A percentile compares a stretch with the other conserved stretches of the same genome.
Conservation (phyloP, 108 stramenopile genomes). For the Fistulifera pelliculosa region DNA sequence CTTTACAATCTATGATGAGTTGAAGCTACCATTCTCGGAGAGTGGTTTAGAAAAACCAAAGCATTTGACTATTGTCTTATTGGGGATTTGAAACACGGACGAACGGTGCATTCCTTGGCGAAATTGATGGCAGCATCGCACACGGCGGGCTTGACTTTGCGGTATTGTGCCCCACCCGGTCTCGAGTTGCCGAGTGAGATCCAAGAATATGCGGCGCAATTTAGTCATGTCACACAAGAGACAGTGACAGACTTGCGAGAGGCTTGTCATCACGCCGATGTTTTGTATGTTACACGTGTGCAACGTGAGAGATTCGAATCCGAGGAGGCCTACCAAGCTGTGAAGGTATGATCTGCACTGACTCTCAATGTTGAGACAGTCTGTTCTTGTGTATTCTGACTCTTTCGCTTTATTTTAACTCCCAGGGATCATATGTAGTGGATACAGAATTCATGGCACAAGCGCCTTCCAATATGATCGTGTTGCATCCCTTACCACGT, state of each 20-base stretch:
- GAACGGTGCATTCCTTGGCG: conserved; percentile 94
- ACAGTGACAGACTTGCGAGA: conserved; percentile 33
- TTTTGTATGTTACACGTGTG: conserved; percentile 93
- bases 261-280: conserved; percentile 67
- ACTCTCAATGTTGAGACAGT: background rate
- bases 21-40: conserved; percentile 17
- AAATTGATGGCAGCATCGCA: conserved; percentile 67
- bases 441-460: conserved; percentile 57
- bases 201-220: conserved; percentile 46
- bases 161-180: conserved; percentile 78
- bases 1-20: conserved; percentile 86
- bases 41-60: conserved; percentile 21
- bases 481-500: conserved; percentile 86
- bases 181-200: conserved; percentile 84
- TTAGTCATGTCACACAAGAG: conserved; percentile 47
- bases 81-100: conserved; percentile 93
- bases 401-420: too few species aligned
- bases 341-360: conserved; percentile 38
- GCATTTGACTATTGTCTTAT: conserved; percentile 50
- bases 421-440: conserved; percentile 78
- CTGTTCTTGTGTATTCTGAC: background rate
- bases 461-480: conserved; percentile 60
- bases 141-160: conserved; percentile 37
- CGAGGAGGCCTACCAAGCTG: conserved; percentile 70
- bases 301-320: conserved; percentile 92